Evolutionary conservation across 1,284 basidiomycete species (phyloP).

Genomic region (Sanghuangporus baumii): DNA sequence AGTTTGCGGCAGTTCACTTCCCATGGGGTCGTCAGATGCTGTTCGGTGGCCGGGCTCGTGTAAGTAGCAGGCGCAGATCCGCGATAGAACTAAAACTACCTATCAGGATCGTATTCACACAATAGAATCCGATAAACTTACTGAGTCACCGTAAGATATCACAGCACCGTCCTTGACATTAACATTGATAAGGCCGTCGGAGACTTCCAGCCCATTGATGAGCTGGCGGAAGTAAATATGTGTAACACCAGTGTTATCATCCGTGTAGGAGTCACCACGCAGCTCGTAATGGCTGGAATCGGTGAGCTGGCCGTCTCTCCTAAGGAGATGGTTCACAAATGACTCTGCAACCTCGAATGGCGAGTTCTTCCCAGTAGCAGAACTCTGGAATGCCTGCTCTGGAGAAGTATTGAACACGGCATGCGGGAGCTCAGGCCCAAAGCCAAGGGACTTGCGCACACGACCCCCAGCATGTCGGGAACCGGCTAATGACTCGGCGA

Average conservation of each 20-base stretch:
- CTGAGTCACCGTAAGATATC: slow-evolving; percentile 78
- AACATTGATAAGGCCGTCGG: slow-evolving; percentile 85
- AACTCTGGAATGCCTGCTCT: slow-evolving; percentile 32
- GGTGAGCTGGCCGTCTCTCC: slow-evolving; percentile 28
- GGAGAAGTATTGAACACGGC: slow-evolving; percentile 58
- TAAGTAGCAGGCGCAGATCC: slow-evolving; percentile 39
- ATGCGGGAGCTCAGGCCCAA: slow-evolving; percentile 72
- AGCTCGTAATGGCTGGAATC: slow-evolving; percentile 47
- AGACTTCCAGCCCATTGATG: slow-evolving; percentile 79
- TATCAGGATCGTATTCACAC: slow-evolving; percentile 11
- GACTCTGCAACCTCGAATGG: slow-evolving; percentile 54
- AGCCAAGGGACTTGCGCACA: slow-evolving; percentile 70
- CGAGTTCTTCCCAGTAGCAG: slow-evolving; percentile 31
- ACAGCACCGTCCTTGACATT: slow-evolving; percentile 81
- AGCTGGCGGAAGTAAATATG: slow-evolving; percentile 82
- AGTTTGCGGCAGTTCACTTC: slow-evolving; percentile 52
- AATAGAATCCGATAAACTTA: slow-evolving; percentile 33
- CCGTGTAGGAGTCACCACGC: slow-evolving; percentile 82
- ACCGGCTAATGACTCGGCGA: background rate
- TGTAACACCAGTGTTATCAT: slow-evolving; percentile 74
- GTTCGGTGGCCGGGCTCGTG: slow-evolving; percentile 28
- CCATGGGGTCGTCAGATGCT: slow-evolving; percentile 44
- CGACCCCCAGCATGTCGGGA: slow-evolving; percentile 1
- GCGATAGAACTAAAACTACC: slow-evolving; percentile 53
- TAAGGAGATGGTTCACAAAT: slow-evolving; percentile 50